Evolutionary conservation across 2,329 filamentous ascomycete genomes (phyloP), one percentile per base, ranked within the genome.

Genomic region (Diplodia corticola): DNA sequence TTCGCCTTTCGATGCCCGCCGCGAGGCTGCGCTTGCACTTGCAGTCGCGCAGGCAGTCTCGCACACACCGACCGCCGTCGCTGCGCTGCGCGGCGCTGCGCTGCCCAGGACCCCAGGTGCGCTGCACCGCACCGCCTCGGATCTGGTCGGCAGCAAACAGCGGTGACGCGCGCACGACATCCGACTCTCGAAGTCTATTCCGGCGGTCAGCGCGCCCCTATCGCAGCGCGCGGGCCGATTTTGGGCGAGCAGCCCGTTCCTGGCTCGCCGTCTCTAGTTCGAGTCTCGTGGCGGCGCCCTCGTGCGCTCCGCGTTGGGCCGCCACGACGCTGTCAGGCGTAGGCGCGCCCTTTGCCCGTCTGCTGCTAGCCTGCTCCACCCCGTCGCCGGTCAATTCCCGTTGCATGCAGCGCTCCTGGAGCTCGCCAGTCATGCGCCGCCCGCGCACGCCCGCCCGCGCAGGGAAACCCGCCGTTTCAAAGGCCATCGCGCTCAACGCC

Each of bases 171-270:
- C 48, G 57, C 57, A 61, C 57, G 49, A 61, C 57, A 61, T 61
- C 57, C 57, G 57, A 61, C 44, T 61, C 57, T 60, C 40, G 20
- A 61, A 61, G 57, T 61, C 57, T 61, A 61, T 61, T 61, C 57
- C 30, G 57, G 57, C 57, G 57, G 57, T 61, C 57, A 61, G 44
- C 37, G 40, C 55, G 40, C 55, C 24, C 57, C 57, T 61, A 61
- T 61, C 57, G 57, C 57, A 48, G 57, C 28, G 57, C 57, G 28
- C 57, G 57, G 57, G 57, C 57, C 57, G 57, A 61, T 46, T 61
- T 49, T 61, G 57, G 57, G 57, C 57, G 26, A 60, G 55, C 55
- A 48, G 55, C 37, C 55, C 24, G 57, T 61, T 61, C 57, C 57
- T 61, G 57, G 57, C 57, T n/a, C 40, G 40, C 40, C 40, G 37